phyloP scores from a whole-genome alignment of 176 grass and related monocot genomes.

The Cenchrus americanus region DNA sequence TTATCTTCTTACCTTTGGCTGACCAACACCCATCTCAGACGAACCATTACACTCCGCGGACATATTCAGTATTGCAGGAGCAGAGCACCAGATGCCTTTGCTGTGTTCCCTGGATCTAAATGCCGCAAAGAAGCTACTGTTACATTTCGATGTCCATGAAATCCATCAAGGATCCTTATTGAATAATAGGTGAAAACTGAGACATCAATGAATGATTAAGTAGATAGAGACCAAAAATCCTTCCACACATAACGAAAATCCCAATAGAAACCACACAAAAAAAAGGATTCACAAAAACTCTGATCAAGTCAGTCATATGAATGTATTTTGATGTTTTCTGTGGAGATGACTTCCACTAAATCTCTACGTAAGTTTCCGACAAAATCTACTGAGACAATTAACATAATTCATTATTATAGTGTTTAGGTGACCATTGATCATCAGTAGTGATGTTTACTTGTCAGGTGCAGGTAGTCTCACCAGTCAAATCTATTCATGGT shows the following conservation, averaged over 20 bases:
- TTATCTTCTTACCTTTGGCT: slow-evolving; percentile 47
- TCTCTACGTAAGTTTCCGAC: slow-evolving; percentile 13
- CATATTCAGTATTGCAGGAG: slow-evolving; percentile 17
- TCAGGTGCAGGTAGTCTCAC: not conserved
- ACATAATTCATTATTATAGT: not conserved
- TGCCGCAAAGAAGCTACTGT: slow-evolving; percentile 13
- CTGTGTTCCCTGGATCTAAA: slow-evolving; percentile 36
- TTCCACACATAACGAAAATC: slow-evolving; percentile 15
- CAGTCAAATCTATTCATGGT: slow-evolving; percentile 4
- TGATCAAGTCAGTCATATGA: not conserved
- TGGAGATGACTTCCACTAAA: not conserved
- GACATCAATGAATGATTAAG: not conserved
- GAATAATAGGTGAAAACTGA: slow-evolving; percentile 15
- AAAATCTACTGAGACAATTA: not conserved
- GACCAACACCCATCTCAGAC: slow-evolving; percentile 33
- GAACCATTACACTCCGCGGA: not conserved
- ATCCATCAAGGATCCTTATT: slow-evolving; percentile 9
- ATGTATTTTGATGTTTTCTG: not conserved
- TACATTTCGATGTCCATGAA: slow-evolving; percentile 32
- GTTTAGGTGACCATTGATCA: not conserved
- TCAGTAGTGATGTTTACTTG: not conserved
- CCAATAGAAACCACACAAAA: not conserved
- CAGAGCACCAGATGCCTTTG: slow-evolving; percentile 36
- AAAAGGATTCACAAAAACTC: not conserved
- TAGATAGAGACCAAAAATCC: not conserved